A percentile compares a stretch with the other conserved stretches of the same genome.
These are phyloP conservation scores for Ceratobasidium sp. DNA, from an alignment of 1,284 basidiomycete genomes.

Conservation along the genomic window DNA sequence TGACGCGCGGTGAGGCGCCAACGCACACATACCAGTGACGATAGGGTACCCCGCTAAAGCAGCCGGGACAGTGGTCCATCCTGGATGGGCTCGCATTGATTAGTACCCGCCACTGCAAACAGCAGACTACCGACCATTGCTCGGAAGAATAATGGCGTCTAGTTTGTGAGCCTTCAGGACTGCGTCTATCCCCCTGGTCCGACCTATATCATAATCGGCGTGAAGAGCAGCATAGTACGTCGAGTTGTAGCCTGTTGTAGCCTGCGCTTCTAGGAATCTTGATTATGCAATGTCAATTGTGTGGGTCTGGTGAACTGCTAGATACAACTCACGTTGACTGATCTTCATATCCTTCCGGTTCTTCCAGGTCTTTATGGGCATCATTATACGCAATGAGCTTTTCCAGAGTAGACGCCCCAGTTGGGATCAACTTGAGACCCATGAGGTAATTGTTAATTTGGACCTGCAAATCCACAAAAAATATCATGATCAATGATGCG, in stretches of 20 bases:
- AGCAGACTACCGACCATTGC: conserved; percentile 56
- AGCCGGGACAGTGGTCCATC: conserved; percentile 60
- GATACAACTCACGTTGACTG: conserved; percentile 59
- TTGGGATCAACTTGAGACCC: conserved; percentile 61
- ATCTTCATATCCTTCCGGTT: conserved; percentile 61
- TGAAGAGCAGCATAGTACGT: conserved; percentile 57
- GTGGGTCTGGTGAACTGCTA: background rate
- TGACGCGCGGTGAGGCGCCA: background rate
- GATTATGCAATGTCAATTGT: background rate
- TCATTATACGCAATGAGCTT: conserved; percentile 68
- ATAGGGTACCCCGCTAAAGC: conserved; percentile 61
- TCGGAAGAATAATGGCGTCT: conserved; percentile 69
- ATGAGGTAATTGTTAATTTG: conserved; percentile 64
- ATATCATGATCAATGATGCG: background rate
- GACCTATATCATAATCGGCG: conserved; percentile 56
- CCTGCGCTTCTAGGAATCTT: conserved; percentile 58
- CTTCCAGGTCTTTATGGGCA: conserved; percentile 62
- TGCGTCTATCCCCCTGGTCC: conserved; percentile 66
- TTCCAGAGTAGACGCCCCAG: conserved; percentile 64
- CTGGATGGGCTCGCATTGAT: conserved; percentile 45
- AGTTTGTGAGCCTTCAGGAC: conserved; percentile 63
- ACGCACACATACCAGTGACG: conserved; percentile 55
- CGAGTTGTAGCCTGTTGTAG: conserved; percentile 55
- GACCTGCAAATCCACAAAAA: conserved; percentile 55
- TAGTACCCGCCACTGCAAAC: background rate